These are phyloP conservation scores for Bacterosira constricta DNA, from an alignment of 108 stramenopile genomes.

Conservation along the genomic window DNA sequence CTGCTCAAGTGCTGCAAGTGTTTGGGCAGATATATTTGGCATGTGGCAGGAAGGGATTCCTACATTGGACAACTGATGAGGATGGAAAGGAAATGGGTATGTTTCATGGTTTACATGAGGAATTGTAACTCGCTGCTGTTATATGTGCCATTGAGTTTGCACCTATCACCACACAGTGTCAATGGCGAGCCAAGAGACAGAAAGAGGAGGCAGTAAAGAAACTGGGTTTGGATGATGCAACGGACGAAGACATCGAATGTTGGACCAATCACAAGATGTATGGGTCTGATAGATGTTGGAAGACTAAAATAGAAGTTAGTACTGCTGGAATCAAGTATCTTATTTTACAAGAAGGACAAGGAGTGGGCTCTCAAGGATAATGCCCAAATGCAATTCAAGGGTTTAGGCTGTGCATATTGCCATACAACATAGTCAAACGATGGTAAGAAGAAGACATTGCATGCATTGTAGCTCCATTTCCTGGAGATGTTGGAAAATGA, in stretches of 20 bases:
- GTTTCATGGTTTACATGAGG: not conserved
- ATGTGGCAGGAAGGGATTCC: not conserved
- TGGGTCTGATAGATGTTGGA: slow-evolving; percentile 1
- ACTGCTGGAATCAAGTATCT: not conserved
- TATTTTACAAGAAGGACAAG: not conserved
- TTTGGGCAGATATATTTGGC: slow-evolving; percentile 2
- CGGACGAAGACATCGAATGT: not conserved
- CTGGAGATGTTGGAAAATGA: not conserved
- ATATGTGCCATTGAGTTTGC: not conserved
- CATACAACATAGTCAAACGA: slow-evolving; percentile 1
- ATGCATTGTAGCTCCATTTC: not conserved
- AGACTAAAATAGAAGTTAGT: not conserved
- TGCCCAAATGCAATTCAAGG: not conserved
- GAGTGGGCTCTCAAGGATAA: not conserved
- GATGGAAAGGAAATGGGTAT: not conserved
- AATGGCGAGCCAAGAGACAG: not conserved
- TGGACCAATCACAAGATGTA: not conserved
- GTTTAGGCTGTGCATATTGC: not conserved
- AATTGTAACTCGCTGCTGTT: not conserved
- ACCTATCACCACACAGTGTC: not conserved
- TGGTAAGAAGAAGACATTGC: not conserved
- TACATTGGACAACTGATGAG: not conserved
- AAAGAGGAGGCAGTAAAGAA: not conserved
- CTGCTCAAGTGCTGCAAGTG: not conserved
- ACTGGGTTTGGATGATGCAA: slow-evolving; percentile 1